A percentile compares a stretch with the other conserved stretches of the same genome.
These are phyloP conservation scores for Entomortierella beljakovae DNA, from an alignment of 192 early-diverging fungal genomes.

Conservation along the genomic window DNA sequence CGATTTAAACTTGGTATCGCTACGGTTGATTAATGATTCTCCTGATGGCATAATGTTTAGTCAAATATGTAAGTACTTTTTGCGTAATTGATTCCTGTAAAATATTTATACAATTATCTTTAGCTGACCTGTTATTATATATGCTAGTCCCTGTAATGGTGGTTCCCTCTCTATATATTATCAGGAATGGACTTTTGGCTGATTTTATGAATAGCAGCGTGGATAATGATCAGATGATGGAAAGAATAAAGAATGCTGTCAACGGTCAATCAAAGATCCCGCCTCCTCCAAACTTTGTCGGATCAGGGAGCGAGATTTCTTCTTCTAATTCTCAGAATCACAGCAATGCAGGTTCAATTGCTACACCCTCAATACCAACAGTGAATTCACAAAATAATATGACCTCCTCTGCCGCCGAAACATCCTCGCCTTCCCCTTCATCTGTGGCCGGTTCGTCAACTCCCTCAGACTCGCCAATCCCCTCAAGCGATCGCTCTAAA, in stretches of 20 bases:
- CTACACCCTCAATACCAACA: neutral
- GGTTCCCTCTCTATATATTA: constrained; percentile 41
- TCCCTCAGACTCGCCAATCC: neutral
- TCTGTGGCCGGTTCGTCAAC: neutral
- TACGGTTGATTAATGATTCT: constrained; percentile 33
- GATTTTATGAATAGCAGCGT: constrained; percentile 49
- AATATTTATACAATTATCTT: neutral
- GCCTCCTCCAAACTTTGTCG: constrained; percentile 20
- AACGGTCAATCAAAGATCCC: constrained; percentile 40
- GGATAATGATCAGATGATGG: constrained; percentile 34
- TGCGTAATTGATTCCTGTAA: neutral
- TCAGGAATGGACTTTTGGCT: constrained; percentile 41
- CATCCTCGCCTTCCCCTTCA: neutral
- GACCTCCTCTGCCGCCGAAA: neutral
- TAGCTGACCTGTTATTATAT: neutral
- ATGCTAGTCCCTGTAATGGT: constrained; percentile 40
- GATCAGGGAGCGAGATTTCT: neutral
- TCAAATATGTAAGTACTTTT: constrained; percentile 40
- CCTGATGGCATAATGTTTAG: constrained; percentile 47
- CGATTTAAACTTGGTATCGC: constrained; percentile 14
- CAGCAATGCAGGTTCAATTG: neutral
- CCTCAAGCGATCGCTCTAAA: constrained; percentile 14
- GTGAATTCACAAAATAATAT: neutral
- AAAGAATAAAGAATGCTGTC: constrained; percentile 32
- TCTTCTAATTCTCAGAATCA: neutral